Base-by-base conservation (phyloP, 352 stramenopile species). In the Globisporangium middletonii region DNA sequence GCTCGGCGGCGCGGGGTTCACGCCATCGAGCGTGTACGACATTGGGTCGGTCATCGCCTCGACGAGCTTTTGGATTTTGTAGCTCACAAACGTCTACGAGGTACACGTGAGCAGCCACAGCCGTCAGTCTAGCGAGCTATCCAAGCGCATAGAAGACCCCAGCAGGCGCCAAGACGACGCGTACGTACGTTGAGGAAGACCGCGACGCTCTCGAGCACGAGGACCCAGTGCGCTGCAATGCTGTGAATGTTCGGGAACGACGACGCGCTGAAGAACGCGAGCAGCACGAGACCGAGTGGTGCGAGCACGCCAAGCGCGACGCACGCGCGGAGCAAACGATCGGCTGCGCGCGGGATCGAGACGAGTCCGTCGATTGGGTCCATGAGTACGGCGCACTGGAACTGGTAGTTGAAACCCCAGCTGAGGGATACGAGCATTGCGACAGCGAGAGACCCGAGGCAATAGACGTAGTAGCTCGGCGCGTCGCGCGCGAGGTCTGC, bases 321-420 rank as follows among this genome's bases (percentile, higher is more conserved):
- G 47, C 50, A 9, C 67, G 65, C 27, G 73, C 68, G 19, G 50
- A 47, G 35, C 54, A 53, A 51, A 23, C 53, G 48, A 54, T 57
- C 42, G 16, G 55, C 35, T n/a, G 46, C 47, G 30, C 8, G 16
- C 42, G 28, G 55, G 53, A 60, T 50, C 38, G 19, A 3, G 55
- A 46, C 55, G 16, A 50, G 48, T 11, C 42, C 18, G 8, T 68
- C 55, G 26, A 46, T 38, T 27, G 44, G 35, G n/a, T 67, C 48
- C 4, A 55, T 19, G 23, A 51, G 54, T 50, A 75, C 44, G 33
- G 68, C 51, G 15, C 44, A 43, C 60, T 88, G 73, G 60, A 79
- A 77, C 30, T 71, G 45, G 59, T 67, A 71, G 57, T 88, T 88
- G 63, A 71, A 58, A 6, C 47, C 27, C 75, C 73, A 84, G 23